phyloP scores from a whole-genome alignment of 108 stramenopile genomes.

The Skeletonema costatum region DNA sequence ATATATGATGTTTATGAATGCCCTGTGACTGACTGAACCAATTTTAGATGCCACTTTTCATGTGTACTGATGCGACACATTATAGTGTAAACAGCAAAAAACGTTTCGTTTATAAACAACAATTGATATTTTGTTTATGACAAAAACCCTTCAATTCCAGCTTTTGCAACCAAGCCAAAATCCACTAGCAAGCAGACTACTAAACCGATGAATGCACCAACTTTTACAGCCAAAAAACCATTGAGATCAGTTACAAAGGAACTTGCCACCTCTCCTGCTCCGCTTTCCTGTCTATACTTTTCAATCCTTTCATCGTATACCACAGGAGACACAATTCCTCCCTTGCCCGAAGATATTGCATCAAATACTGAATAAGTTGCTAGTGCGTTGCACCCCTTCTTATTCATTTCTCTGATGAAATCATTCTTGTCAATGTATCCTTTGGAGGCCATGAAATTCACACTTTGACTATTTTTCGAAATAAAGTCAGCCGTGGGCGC shows the following conservation, averaged over 20 bases:
- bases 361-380: constrained; percentile 46
- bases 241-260: constrained; percentile 42
- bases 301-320: constrained; percentile 37
- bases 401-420: constrained; percentile 37
- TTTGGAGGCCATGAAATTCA: constrained; percentile 42
- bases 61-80: too few species aligned
- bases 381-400: constrained; percentile 38
- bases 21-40: constrained; percentile 8
- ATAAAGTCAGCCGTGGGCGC: constrained; percentile 42
- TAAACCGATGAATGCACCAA: constrained; percentile 46
- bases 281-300: constrained; percentile 17
- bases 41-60: background rate
- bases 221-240: constrained; percentile 31
- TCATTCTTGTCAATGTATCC: constrained; percentile 49
- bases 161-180: constrained; percentile 48
- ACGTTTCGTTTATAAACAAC: too few species aligned
- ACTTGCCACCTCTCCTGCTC: constrained; percentile 13
- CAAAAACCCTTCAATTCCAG: constrained; percentile 46
- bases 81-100: too few species aligned
- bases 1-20: constrained; percentile 27
- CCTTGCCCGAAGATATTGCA: constrained; percentile 47
- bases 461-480: constrained; percentile 15
- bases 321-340: constrained; percentile 43
- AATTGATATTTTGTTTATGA: constrained; percentile 5
- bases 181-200: constrained; percentile 42